Base-by-base conservation (phyloP, 768 basidiomycete genomes). In the Trametes punicea region DNA sequence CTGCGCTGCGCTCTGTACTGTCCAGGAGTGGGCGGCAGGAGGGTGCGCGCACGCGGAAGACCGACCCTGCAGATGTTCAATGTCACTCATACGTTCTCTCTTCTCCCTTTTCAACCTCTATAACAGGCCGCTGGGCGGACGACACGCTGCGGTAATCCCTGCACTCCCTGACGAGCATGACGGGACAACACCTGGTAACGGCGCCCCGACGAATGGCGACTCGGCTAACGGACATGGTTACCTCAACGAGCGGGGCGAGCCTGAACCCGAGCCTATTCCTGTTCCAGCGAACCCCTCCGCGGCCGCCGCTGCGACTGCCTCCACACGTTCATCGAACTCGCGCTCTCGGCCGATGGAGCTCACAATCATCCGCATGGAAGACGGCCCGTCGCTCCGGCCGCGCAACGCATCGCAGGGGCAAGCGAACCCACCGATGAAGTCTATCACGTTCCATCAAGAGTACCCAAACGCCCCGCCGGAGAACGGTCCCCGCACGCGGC, bases 121-220 rank as follows among this genome's bases (percentile, higher is more conserved):
- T 55, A 51, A 47, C 67, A 90, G 88, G 62, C 85, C 82, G 41
- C 77, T 90, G 53, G 89, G 90, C 52, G 89, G 90, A 63, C 77
- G 90, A 34, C 90, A 91, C 62, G 90, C 89, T 33, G 83, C 88
- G 58, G 89, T 91, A 51, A 86, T 87, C 47, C 88, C 88, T 42
- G 88, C 88, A 0, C 74, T 90, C 6, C 87, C 88, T 7, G 89
- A 90, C 65, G 88, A 88, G n/a, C 51, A 62, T 16, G 66, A 64
- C 5, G 46, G 51, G 13, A 10, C 51, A n/a, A 48, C 57, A 0
- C 52, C 57, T 5, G 40, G 40, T 11, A 46, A 46, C 36, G 53
- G 65, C 27, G 29, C 49, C 3, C 15, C 18, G 0, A 10, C 45
- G 27, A 46, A 40, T 25, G 48, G 44, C 21, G 57, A 58, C 38